Evolutionary conservation across 768 basidiomycete species (phyloP).

Genomic region (Rhizopogon roseolus): DNA sequence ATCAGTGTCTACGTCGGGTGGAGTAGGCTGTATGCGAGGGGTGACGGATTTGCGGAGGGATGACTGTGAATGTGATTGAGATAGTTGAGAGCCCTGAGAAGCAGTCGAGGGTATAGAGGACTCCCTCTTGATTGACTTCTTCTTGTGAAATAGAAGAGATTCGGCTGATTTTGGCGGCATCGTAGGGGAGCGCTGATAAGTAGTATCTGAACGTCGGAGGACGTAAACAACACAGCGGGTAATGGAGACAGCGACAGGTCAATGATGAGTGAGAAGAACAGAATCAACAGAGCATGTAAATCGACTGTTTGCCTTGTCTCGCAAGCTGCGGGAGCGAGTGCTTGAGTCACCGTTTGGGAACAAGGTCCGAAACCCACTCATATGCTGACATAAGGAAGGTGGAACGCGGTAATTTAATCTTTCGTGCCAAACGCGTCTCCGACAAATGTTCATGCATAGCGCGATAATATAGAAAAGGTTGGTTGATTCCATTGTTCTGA

Average conservation of each 20-base stretch:
- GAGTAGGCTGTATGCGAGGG: constrained; percentile 36
- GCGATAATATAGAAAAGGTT: too few species aligned
- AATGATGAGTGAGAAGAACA: not conserved
- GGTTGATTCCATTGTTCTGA: not conserved
- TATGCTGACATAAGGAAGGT: not conserved
- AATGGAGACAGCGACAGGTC: not conserved
- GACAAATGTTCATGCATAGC: too few species aligned
- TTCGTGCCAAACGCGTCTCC: not conserved
- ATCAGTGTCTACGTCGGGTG: constrained; percentile 39
- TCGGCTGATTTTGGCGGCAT: constrained; percentile 32
- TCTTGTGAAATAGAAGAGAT: constrained; percentile 64
- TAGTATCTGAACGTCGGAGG: too few species aligned
- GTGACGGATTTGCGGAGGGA: constrained; percentile 33
- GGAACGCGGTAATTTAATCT: not conserved
- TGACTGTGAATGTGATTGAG: constrained; percentile 4
- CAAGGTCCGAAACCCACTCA: not conserved
- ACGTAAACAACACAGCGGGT: not conserved
- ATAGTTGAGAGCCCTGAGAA: constrained; percentile 7
- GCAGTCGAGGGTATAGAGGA: constrained; percentile 11
- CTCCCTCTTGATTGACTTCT: constrained; percentile 30
- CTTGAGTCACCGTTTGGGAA: not conserved
- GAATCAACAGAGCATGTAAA: not conserved
- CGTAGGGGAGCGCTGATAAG: not conserved
- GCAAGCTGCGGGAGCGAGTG: not conserved
- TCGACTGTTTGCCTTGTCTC: not conserved